Percentiles rank a stretch among this genome's conserved stretches.
These are phyloP conservation scores for Cutaneotrichosporon sp. DNA, from an alignment of 1,284 basidiomycete genomes.

Conservation along the genomic window DNA sequence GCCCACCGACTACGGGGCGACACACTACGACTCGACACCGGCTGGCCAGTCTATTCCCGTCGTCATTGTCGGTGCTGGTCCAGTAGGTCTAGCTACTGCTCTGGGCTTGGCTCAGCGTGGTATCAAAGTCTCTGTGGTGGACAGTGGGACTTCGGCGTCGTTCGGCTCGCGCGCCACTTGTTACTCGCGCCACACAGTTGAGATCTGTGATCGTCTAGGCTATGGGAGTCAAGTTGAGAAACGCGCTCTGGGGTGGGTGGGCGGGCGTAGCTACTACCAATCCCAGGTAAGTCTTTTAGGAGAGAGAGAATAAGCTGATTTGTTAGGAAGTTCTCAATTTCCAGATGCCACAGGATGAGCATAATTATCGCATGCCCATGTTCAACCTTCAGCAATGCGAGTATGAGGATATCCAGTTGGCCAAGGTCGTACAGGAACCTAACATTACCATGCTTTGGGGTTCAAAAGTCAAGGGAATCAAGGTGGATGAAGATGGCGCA, in stretches of 20 bases:
- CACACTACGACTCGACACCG: conserved; percentile 21
- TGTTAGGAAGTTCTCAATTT: conserved; percentile 22
- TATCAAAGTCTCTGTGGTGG: conserved; percentile 20
- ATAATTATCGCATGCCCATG: conserved; percentile 21
- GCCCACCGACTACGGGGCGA: conserved; percentile 13
- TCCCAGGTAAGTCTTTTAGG: not conserved
- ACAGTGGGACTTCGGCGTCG: conserved; percentile 20
- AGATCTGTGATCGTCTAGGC: conserved; percentile 25
- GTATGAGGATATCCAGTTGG: conserved; percentile 27
- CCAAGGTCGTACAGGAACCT: conserved; percentile 6
- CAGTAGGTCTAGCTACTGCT: conserved; percentile 23
- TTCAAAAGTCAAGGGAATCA: conserved; percentile 9
- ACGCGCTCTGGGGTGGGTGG: conserved; percentile 23
- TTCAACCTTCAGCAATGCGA: conserved; percentile 29
- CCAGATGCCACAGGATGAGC: conserved; percentile 20
- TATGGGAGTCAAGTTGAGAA: conserved; percentile 18
- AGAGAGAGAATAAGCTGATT: not conserved
- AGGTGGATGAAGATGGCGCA: conserved; percentile 18
- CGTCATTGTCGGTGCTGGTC: conserved; percentile 24
- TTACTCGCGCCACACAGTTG: conserved; percentile 27
- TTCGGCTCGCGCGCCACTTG: conserved; percentile 28
- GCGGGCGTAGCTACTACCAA: conserved; percentile 24
- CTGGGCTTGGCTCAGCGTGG: conserved; percentile 23
- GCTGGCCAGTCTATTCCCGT: conserved; percentile 18
- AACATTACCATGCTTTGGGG: conserved; percentile 27